phyloP scores from a whole-genome alignment of 1,139 yeast species.

The Debaryomyces coudertii region DNA sequence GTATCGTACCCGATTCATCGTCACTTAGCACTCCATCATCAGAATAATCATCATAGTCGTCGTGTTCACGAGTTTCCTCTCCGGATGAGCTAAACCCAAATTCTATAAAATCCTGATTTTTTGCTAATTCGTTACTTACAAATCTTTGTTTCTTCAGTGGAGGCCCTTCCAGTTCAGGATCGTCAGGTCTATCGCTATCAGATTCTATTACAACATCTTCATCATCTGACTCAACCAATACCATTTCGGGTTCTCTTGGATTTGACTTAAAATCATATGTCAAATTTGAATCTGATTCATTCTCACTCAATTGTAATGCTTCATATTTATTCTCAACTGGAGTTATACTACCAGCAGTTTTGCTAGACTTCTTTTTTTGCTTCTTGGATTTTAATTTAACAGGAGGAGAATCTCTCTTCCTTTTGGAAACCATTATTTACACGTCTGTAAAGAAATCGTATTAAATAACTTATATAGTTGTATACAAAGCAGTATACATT shows the following conservation, averaged over 20 bases:
- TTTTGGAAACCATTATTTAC: conserved; percentile 23
- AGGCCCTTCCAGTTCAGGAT: conserved; percentile 20
- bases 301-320: conserved; percentile 23
- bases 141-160: conserved; percentile 17
- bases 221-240: conserved; percentile 27
- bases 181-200: conserved; percentile 27
- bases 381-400: conserved; percentile 23
- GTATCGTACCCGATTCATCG: conserved; percentile 36
- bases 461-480: conserved; percentile 4
- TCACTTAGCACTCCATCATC: conserved; percentile 43
- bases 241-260: conserved; percentile 23
- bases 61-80: conserved; percentile 38
- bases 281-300: conserved; percentile 27
- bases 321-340: conserved; percentile 23
- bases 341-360: conserved; percentile 13
- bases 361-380: conserved; percentile 20
- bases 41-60: conserved; percentile 27
- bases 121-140: conserved; percentile 38
- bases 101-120: conserved; percentile 62
- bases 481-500: conserved; percentile 13
- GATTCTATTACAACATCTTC: conserved; percentile 41
- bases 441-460: neutral
- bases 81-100: conserved; percentile 56
- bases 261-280: conserved; percentile 25
- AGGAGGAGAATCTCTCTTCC: conserved; percentile 24